Evolutionary conservation across 2,329 filamentous ascomycete genomes (phyloP).

Genomic region (Sclerotinia minor): DNA sequence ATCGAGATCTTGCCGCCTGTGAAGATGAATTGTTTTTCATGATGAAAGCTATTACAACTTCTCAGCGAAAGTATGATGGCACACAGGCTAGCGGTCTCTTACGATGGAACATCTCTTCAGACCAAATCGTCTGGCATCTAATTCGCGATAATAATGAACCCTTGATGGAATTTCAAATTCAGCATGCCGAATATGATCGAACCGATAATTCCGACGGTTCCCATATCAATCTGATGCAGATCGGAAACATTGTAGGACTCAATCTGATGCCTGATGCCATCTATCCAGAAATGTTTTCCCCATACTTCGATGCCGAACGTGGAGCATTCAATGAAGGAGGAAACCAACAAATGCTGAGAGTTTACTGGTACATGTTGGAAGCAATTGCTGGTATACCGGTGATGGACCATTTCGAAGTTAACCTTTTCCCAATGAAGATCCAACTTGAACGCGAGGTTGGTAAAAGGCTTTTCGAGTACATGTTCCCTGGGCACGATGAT

Average conservation of each 20-base stretch:
- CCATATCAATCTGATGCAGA: constrained; percentile 87
- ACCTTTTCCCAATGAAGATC: constrained; percentile 87
- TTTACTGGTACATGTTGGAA: constrained; percentile 98
- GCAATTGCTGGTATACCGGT: constrained; percentile 97
- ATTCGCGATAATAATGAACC: constrained; percentile 84
- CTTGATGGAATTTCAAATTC: constrained; percentile 88
- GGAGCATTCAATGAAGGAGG: constrained; percentile 53
- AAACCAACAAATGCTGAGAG: constrained; percentile 80
- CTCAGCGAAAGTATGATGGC: constrained; percentile 80
- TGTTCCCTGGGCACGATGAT: constrained; percentile 77
- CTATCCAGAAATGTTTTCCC: constrained; percentile 94
- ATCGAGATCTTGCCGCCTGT: constrained; percentile 82
- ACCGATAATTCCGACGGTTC: constrained; percentile 97
- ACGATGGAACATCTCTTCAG: constrained; percentile 90
- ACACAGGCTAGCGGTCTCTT: constrained; percentile 76
- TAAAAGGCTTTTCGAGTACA: constrained; percentile 92
- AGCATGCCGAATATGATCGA: constrained; percentile 87
- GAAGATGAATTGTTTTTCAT: constrained; percentile 99
- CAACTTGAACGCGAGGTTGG: constrained; percentile 92
- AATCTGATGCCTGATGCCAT: constrained; percentile 88
- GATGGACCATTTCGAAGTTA: constrained; percentile 95
- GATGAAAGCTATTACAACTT: constrained; percentile 99
- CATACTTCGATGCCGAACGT: constrained; percentile 72
- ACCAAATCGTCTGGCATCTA: constrained; percentile 96
- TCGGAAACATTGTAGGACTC: constrained; percentile 82